Evolutionary conservation across 495 filamentous ascomycete species (phyloP).

Genomic region (Daldinia grandis): DNA sequence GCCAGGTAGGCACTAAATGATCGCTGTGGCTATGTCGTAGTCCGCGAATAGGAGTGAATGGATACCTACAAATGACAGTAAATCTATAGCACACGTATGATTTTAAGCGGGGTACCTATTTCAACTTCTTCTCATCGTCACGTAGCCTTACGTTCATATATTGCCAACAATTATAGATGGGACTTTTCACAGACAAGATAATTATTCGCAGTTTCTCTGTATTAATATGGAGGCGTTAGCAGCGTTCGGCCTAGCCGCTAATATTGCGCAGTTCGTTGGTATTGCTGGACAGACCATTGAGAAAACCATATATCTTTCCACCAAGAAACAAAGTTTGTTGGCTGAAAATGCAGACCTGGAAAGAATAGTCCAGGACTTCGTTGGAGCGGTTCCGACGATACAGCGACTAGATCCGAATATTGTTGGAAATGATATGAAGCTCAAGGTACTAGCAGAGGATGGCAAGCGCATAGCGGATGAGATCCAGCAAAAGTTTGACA

Average conservation of each 20-base stretch:
- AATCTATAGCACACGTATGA: not conserved
- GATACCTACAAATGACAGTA: not conserved
- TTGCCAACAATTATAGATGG: too few relatives aligned
- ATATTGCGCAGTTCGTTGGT: conserved; percentile 5
- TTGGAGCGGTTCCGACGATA: not conserved
- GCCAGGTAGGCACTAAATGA: too few relatives aligned
- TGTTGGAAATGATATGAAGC: not conserved
- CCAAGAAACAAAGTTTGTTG: not conserved
- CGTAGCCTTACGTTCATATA: not conserved
- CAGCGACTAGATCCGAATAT: not conserved
- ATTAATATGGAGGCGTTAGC: conserved; percentile 4
- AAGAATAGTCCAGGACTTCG: not conserved
- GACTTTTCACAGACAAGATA: not conserved
- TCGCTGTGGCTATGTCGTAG: too few relatives aligned
- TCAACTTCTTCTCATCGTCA: not conserved
- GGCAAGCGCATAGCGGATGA: conserved; percentile 1
- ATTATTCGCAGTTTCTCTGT: not conserved
- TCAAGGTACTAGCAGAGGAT: not conserved
- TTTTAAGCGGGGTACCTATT: not conserved
- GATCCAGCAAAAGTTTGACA: not conserved
- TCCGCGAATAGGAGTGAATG: too few relatives aligned
- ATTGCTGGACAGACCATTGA: conserved; percentile 4
- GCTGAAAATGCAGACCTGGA: conserved; percentile 4
- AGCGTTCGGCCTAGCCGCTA: not conserved
- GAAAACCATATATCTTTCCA: not conserved